Evolutionary conservation across 805 yeast species (phyloP), one percentile per base, ranked within the genome.

Genomic region (Candida manassasensis): DNA sequence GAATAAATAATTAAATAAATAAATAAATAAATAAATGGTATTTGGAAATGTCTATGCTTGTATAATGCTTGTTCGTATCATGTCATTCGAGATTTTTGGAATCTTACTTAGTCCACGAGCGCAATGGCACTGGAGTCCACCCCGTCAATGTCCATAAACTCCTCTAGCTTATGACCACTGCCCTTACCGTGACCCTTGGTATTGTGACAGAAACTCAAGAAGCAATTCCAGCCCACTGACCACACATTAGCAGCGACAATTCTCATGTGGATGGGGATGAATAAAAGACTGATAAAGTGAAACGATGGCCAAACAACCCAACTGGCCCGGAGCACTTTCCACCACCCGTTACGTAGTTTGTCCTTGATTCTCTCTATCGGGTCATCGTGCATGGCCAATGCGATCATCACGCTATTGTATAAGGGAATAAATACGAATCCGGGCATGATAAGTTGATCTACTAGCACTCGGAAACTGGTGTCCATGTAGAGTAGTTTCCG

Each of bases 121-220:
- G 27, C 27, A 11, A 24, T 24, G 6, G 9, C 12, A 7, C 27
- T n/a, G 12, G 14, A 52, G 29, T 51, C 55, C n/a, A 55, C 56
- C 24, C 63, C 60, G 41, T 64, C 68, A 21, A 63, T 52, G 39
- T 64, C 69, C 27, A 63, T 61, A 36, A 64, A 45, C 39, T 62
- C 67, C 45, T 64, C 70, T 27, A 65, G 40, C 22, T 42, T 38
- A 33, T 51, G 47, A n/a, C 65, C 66, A 33, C 61, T 55, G 8
- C 61, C 63, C 40, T 60, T 58, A 18, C 64, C 68, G 34, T 61
- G 69, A 7, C 64, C 61, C 40, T 52, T 48, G 11, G 67, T 61
- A 32, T 77, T 67, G 44, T 84, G 87, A 37, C 63, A 55, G 36
- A 52, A 61, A 44, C 70, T 64, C 51, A 66, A 59, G 48, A 54